Percentiles rank a stretch among this genome's conserved stretches.
phyloP scores from a whole-genome alignment of 352 stramenopile species.

The Bremia lactucae region DNA sequence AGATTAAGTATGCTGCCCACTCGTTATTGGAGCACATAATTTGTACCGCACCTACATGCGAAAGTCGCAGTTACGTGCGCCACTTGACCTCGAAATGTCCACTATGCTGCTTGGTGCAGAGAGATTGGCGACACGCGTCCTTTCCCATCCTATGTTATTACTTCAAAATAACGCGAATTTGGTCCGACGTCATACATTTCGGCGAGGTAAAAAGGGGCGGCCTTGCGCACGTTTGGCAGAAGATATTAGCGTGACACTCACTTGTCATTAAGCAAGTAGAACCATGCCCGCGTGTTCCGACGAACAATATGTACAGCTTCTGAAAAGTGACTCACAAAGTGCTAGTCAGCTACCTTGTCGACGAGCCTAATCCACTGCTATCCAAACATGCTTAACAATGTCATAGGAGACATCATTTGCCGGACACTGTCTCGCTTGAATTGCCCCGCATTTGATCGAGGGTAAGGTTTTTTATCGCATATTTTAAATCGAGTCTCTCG shows the following conservation, averaged over 20 bases:
- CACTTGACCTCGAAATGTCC: background rate
- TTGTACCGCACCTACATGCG: no score
- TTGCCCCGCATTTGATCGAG: conserved; percentile 11
- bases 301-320: background rate
- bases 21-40: no score
- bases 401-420: conserved; percentile 3
- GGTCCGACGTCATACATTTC: conserved; percentile 17
- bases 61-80: conserved; percentile 2
- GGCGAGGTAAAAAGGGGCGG: conserved; percentile 20
- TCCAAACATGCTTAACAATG: background rate
- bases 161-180: conserved; percentile 11
- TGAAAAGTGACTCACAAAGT: background rate
- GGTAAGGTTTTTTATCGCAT: conserved; percentile 12
- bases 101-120: background rate
- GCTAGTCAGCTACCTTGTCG: background rate
- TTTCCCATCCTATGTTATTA: conserved; percentile 11
- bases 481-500: background rate
- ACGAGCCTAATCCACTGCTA: background rate
- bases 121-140: conserved; percentile 11
- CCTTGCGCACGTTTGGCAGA: conserved; percentile 3
- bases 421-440: conserved; percentile 8
- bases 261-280: conserved; percentile 6
- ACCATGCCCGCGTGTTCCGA: no score
- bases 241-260: conserved; percentile 3
- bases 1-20: no score